These are phyloP conservation scores for Multifurca ochricompacta DNA, from an alignment of 768 basidiomycete species.

Conservation along the genomic window DNA sequence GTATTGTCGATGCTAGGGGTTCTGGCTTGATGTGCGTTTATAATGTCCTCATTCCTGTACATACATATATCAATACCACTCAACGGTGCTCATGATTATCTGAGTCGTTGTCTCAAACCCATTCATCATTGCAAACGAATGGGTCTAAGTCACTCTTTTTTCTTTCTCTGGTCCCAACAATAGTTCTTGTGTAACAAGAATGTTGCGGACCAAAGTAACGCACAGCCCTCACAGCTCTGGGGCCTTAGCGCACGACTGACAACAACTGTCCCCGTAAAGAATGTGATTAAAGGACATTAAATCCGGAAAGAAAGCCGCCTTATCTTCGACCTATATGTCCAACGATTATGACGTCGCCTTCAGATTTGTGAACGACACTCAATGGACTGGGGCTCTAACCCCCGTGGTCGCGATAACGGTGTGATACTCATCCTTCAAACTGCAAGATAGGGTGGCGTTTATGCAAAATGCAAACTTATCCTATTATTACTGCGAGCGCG, in stretches of 20 bases:
- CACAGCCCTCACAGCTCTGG: too few relatives aligned
- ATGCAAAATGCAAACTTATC: constrained; percentile 41
- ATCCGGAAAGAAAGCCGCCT: neutral
- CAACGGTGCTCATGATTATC: neutral
- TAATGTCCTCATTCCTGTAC: constrained; percentile 5
- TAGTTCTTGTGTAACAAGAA: neutral
- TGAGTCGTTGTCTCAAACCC: neutral
- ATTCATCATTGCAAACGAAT: too few relatives aligned
- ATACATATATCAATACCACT: neutral
- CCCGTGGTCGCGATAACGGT: constrained; percentile 28
- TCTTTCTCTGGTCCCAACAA: neutral
- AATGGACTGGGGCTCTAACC: constrained; percentile 24
- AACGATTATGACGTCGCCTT: constrained; percentile 46
- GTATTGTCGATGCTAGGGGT: neutral
- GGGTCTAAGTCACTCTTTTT: too few relatives aligned
- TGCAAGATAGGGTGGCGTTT: constrained; percentile 37
- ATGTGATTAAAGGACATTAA: constrained; percentile 1
- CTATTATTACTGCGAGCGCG: constrained; percentile 42
- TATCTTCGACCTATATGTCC: neutral
- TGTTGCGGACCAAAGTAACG: constrained; percentile 7
- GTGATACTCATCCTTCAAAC: constrained; percentile 29
- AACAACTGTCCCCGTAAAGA: neutral
- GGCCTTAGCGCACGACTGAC: neutral
- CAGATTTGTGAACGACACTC: constrained; percentile 44
- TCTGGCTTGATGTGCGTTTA: constrained; percentile 1